A percentile compares a stretch with the other conserved stretches of the same genome.
Evolutionary conservation across 1,284 basidiomycete species (phyloP).

Genomic region (Ustilago bromivora): DNA sequence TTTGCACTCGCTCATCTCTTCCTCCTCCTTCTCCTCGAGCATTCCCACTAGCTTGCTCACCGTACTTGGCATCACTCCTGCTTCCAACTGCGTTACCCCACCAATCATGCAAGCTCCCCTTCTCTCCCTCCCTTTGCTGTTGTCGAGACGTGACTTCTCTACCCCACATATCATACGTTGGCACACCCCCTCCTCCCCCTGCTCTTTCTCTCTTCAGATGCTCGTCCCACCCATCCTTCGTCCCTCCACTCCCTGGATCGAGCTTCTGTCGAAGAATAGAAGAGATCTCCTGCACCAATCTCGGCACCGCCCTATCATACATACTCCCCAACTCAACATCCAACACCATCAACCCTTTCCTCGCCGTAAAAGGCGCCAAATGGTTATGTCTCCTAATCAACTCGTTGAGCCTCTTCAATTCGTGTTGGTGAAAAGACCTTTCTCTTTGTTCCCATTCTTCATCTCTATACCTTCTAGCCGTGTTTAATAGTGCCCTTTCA

Average conservation of each 20-base stretch:
- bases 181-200: background rate
- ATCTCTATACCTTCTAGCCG: conserved; percentile 76
- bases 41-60: background rate
- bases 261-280: conserved; percentile 5
- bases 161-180: conserved; percentile 47
- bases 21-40: background rate
- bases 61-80: background rate
- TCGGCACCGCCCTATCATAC: conserved; percentile 20
- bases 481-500: conserved; percentile 21
- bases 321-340: conserved; percentile 38
- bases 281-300: conserved; percentile 18
- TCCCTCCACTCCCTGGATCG: conserved; percentile 1
- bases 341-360: conserved; percentile 50
- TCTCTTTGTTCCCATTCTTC: conserved; percentile 81
- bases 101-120: conserved; percentile 25
- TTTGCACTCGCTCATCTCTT: background rate
- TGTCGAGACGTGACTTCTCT: conserved; percentile 9
- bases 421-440: conserved; percentile 56
- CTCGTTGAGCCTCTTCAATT: conserved; percentile 57
- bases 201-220: background rate
- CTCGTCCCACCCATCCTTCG: conserved; percentile 9
- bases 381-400: conserved; percentile 58
- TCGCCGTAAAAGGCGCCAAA: conserved; percentile 56
- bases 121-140: background rate
- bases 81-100: conserved; percentile 9